Conservation (phyloP, 2,329 filamentous ascomycete species). For the Cladosporium sp. region DNA sequence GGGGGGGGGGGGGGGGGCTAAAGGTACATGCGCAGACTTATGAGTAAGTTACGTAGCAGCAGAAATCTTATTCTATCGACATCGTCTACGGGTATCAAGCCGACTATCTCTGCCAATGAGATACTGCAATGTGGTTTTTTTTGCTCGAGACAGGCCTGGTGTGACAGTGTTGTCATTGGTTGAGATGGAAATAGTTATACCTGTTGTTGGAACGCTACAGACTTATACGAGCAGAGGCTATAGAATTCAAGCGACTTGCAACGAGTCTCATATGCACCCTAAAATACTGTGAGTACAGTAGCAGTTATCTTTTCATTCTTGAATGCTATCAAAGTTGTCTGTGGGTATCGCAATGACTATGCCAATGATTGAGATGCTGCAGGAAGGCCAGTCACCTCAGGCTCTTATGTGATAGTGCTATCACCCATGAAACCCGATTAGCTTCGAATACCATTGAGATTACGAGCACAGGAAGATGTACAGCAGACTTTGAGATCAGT, state of each 20-base stretch:
- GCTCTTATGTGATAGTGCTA: not conserved
- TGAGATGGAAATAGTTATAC: not conserved
- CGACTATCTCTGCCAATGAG: not conserved
- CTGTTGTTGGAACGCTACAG: not conserved
- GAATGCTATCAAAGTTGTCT: not conserved
- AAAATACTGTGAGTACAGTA: not conserved
- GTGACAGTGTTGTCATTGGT: not conserved
- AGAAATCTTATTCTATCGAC: not conserved
- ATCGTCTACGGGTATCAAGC: not conserved
- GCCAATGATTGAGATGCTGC: too few species aligned
- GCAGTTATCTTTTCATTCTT: not conserved
- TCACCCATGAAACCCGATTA: not conserved
- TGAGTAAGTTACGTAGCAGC: not conserved
- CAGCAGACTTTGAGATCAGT: not conserved
- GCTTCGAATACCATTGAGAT: not conserved
- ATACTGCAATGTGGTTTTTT: not conserved
- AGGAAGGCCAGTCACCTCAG: not conserved
- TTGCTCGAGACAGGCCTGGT: not conserved
- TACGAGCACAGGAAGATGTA: not conserved
- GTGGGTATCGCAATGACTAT: not conserved
- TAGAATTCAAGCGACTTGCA: too few species aligned
- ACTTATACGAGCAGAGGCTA: not conserved
- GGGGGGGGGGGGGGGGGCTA: too few species aligned
- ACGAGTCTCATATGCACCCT: not conserved
- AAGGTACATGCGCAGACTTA: not conserved